phyloP scores from a whole-genome alignment of 768 basidiomycete species.

The Wakefieldia striispora region DNA sequence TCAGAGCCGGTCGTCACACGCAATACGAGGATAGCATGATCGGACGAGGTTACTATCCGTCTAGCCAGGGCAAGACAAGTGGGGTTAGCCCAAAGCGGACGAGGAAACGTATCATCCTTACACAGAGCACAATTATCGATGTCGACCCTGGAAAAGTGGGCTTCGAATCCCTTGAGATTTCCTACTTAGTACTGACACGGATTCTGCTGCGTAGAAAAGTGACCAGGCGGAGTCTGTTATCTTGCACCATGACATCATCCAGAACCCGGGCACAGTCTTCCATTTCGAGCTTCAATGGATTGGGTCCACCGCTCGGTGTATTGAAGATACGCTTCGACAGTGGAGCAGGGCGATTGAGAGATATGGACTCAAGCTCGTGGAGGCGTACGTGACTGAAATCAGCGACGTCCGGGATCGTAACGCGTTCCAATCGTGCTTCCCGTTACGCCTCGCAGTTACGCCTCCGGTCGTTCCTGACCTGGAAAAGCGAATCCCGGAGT shows the following conservation, averaged over 20 bases:
- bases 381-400: constrained; percentile 91
- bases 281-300: constrained; percentile 99
- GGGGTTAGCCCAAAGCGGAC: constrained; percentile 43
- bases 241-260: constrained; percentile 91
- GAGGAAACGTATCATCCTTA: constrained; percentile 68
- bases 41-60: constrained; percentile 36
- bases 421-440: constrained; percentile 89
- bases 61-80: constrained; percentile 35
- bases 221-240: constrained; percentile 87
- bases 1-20: constrained; percentile 46
- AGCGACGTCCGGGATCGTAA: constrained; percentile 81
- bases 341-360: constrained; percentile 84
- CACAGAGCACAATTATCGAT: constrained; percentile 90
- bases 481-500: constrained; percentile 65
- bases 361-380: constrained; percentile 89
- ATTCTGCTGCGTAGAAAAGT: constrained; percentile 55
- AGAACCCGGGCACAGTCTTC: constrained; percentile 92
- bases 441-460: constrained; percentile 70
- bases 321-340: constrained; percentile 81
- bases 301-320: constrained; percentile 85
- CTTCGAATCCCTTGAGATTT: background rate
- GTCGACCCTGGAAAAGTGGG: constrained; percentile 72
- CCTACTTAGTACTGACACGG: constrained; percentile 8
- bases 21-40: constrained; percentile 42
- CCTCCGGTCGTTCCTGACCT: constrained; percentile 72